Evolutionary conservation across 805 yeast species (phyloP).

Genomic region (Myxozyma geophila): DNA sequence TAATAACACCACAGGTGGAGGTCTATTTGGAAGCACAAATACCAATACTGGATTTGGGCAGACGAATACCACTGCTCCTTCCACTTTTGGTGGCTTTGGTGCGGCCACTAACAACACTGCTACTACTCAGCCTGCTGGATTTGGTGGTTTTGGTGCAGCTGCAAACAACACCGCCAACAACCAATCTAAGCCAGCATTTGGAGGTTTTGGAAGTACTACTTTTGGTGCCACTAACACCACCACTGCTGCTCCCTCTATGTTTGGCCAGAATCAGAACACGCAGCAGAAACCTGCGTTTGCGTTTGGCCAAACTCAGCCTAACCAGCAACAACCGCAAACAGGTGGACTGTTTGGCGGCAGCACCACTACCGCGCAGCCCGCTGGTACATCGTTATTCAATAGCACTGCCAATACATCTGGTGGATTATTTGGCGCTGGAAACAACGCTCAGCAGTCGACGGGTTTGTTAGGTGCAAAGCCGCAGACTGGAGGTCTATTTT

Average conservation of each 20-base stretch:
- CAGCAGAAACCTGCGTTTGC: constrained; percentile 32
- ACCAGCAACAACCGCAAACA: constrained; percentile 22
- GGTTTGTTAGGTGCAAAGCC: constrained; percentile 44
- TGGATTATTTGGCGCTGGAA: constrained; percentile 39
- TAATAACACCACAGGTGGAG: constrained; percentile 37
- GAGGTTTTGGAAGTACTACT: constrained; percentile 43
- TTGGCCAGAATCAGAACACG: constrained; percentile 33
- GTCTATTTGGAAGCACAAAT: constrained; percentile 42
- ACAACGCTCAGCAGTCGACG: constrained; percentile 37
- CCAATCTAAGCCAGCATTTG: constrained; percentile 34
- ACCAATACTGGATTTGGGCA: constrained; percentile 45
- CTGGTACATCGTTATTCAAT: constrained; percentile 37
- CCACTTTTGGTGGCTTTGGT: constrained; percentile 41
- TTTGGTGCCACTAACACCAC: constrained; percentile 31
- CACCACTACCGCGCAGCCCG: constrained; percentile 38
- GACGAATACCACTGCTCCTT: constrained; percentile 37
- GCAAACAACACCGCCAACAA: constrained; percentile 21
- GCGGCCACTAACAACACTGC: constrained; percentile 39
- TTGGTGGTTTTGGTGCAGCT: constrained; percentile 35
- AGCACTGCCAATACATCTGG: constrained; percentile 33
- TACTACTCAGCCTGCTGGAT: constrained; percentile 31
- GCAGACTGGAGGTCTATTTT: constrained; percentile 38
- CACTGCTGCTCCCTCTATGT: constrained; percentile 17
- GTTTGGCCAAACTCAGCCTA: constrained; percentile 24
- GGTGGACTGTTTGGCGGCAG: constrained; percentile 48